Conservation (phyloP, 2,329 filamentous ascomycete genomes). For the Aspergillus sojae region DNA sequence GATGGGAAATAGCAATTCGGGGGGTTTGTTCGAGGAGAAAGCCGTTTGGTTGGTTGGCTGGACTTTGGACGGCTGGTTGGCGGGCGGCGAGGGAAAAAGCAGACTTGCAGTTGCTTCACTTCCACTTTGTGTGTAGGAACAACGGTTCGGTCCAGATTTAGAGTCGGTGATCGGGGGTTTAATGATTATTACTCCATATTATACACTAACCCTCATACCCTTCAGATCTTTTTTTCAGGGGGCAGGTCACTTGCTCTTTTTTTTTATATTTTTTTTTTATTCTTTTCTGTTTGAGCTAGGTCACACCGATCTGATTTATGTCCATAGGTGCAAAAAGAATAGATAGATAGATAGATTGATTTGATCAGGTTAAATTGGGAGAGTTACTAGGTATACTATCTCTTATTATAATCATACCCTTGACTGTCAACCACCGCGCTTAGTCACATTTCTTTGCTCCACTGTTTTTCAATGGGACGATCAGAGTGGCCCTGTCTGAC, state of each 20-base stretch:
- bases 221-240: not conserved
- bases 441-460: conserved; percentile 7
- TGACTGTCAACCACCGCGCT: conserved; percentile 7
- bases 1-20: conserved; percentile 8
- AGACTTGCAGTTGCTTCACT: conserved; percentile 4
- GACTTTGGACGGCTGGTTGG: conserved; percentile 1
- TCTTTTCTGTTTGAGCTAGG: not conserved
- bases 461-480: conserved; percentile 8
- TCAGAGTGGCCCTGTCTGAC: conserved; percentile 9
- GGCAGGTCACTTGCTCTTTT: conserved; percentile 1
- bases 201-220: not conserved
- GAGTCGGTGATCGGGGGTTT: conserved; percentile 3
- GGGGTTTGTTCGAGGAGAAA: not conserved
- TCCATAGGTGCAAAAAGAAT: not conserved
- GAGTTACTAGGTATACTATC: not conserved
- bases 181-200: conserved; percentile 1
- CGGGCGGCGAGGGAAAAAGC: conserved; percentile 4
- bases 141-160: conserved; percentile 10
- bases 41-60: conserved; percentile 8
- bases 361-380: not conserved
- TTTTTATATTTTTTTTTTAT: not conserved
- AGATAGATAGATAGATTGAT: not conserved
- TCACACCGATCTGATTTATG: not conserved
- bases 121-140: conserved; percentile 3
- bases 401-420: not conserved